Conservation (phyloP, 352 stramenopile species). For the Phytophthora aleatoria region DNA sequence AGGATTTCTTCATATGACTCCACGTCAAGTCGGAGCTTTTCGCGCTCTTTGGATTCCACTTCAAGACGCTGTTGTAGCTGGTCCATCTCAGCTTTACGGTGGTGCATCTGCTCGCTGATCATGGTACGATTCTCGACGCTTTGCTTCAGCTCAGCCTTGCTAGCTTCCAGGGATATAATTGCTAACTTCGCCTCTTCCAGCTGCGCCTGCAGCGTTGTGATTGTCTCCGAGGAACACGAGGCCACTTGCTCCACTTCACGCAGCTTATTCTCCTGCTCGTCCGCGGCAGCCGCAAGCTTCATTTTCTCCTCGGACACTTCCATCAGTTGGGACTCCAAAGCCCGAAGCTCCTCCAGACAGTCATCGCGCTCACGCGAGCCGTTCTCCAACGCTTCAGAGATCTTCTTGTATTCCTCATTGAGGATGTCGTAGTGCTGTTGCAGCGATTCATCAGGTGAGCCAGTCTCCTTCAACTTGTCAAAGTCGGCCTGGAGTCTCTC, state of each 20-base stretch:
- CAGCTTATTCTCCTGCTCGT: constrained; percentile 22
- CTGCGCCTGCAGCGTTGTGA: constrained; percentile 16
- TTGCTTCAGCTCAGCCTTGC: constrained; percentile 30
- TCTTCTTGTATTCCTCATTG: constrained; percentile 25
- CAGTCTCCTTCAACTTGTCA: constrained; percentile 6
- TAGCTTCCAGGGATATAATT: constrained; percentile 25
- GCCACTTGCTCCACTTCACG: constrained; percentile 20
- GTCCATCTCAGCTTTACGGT: constrained; percentile 15
- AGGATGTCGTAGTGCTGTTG: constrained; percentile 17
- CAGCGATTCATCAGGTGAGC: neutral
- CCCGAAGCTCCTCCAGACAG: constrained; percentile 50
- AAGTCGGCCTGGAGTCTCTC: constrained; percentile 18
- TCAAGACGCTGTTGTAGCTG: constrained; percentile 49
- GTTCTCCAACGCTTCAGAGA: constrained; percentile 37
- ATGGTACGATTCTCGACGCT: constrained; percentile 18
- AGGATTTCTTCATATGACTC: constrained; percentile 72
- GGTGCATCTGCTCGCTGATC: constrained; percentile 19
- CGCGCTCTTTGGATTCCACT: constrained; percentile 36
- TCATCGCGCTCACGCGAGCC: constrained; percentile 42
- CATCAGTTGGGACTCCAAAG: constrained; percentile 56
- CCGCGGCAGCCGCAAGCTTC: constrained; percentile 23
- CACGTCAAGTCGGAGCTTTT: constrained; percentile 63
- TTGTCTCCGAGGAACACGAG: constrained; percentile 17
- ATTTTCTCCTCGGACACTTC: constrained; percentile 57
- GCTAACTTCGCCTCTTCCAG: constrained; percentile 20